Percentiles rank a stretch among this genome's conserved stretches.
Evolutionary conservation across 129 eudicot species (phyloP).

Genomic region (Chrysanthemum lavandulifolium): DNA sequence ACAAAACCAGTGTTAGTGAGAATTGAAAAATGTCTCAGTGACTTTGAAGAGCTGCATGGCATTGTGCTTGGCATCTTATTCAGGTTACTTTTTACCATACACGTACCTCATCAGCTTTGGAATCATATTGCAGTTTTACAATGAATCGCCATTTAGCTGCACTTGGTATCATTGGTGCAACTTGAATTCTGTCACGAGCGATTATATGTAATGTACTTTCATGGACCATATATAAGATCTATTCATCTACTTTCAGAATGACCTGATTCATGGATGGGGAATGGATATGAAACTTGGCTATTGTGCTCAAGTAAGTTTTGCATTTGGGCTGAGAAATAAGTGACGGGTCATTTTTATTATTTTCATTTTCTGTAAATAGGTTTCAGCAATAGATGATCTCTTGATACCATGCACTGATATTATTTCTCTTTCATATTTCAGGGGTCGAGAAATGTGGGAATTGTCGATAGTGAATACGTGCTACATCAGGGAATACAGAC

Average conservation of each 20-base stretch:
- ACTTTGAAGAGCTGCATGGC: slow-evolving; percentile 97
- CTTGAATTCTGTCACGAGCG: no score
- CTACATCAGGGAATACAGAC: slow-evolving; percentile 79
- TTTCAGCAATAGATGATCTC: not conserved
- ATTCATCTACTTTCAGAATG: slow-evolving; percentile 74
- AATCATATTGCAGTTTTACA: not conserved
- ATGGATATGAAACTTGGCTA: slow-evolving; percentile 98
- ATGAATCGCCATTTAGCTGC: not conserved
- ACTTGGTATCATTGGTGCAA: no score
- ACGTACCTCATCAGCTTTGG: not conserved
- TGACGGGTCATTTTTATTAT: no score
- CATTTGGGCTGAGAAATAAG: not conserved
- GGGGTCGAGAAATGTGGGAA: slow-evolving; percentile 82
- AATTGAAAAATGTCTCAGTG: no score
- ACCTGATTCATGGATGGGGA: slow-evolving; percentile 99
- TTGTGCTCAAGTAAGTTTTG: slow-evolving; percentile 82
- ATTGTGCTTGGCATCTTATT: slow-evolving; percentile 95
- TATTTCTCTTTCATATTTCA: slow-evolving; percentile 17
- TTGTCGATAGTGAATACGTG: slow-evolving; percentile 71
- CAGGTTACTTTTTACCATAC: slow-evolving; percentile 51
- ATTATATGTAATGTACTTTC: no score
- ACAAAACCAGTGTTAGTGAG: no score
- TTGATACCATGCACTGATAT: not conserved
- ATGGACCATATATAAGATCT: no score
- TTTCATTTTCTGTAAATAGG: not conserved